Evolutionary conservation across 2,329 filamentous ascomycete species (phyloP).

Genomic region (Ramularia endophylla): DNA sequence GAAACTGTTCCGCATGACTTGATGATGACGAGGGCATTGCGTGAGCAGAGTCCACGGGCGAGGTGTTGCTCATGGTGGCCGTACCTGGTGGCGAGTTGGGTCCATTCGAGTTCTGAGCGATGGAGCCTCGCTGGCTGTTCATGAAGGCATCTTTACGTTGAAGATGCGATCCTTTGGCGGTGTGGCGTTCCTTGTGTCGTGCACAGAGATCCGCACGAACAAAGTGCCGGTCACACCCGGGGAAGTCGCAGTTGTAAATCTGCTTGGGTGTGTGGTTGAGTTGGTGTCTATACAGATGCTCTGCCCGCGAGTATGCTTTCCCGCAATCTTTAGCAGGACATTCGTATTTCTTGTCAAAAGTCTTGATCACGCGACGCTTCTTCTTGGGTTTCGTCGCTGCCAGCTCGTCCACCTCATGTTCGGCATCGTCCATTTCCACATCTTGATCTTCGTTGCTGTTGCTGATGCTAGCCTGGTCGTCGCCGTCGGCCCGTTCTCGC

Average conservation of each 20-base stretch:
- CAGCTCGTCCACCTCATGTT: slow-evolving; percentile 23
- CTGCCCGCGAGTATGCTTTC: slow-evolving; percentile 93
- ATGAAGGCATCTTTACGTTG: slow-evolving; percentile 66
- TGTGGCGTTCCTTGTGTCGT: slow-evolving; percentile 48
- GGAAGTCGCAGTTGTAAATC: slow-evolving; percentile 89
- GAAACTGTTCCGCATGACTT: slow-evolving; percentile 5
- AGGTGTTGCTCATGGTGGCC: slow-evolving; percentile 15
- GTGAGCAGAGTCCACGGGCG: slow-evolving; percentile 19
- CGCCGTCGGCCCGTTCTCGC: slow-evolving; percentile 1
- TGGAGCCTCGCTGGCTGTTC: slow-evolving; percentile 32
- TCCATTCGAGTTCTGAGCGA: slow-evolving; percentile 7
- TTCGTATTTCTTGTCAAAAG: slow-evolving; percentile 57
- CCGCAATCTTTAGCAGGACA: slow-evolving; percentile 84
- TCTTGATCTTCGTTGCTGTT: slow-evolving; percentile 11
- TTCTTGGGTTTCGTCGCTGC: slow-evolving; percentile 25
- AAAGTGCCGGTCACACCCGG: slow-evolving; percentile 83
- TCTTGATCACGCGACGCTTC: slow-evolving; percentile 30
- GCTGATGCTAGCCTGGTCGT: slow-evolving; percentile 1
- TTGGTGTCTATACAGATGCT: slow-evolving; percentile 95
- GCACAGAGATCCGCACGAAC: slow-evolving; percentile 90
- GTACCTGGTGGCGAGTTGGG: slow-evolving; percentile 13
- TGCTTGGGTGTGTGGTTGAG: slow-evolving; percentile 94
- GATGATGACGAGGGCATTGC: slow-evolving; percentile 8
- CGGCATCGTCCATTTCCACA: slow-evolving; percentile 19
- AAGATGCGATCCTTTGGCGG: slow-evolving; percentile 64